Evolutionary conservation across 2,329 filamentous ascomycete genomes (phyloP), one percentile per base, ranked within the genome.

Genomic region (Orbilia quercus): DNA sequence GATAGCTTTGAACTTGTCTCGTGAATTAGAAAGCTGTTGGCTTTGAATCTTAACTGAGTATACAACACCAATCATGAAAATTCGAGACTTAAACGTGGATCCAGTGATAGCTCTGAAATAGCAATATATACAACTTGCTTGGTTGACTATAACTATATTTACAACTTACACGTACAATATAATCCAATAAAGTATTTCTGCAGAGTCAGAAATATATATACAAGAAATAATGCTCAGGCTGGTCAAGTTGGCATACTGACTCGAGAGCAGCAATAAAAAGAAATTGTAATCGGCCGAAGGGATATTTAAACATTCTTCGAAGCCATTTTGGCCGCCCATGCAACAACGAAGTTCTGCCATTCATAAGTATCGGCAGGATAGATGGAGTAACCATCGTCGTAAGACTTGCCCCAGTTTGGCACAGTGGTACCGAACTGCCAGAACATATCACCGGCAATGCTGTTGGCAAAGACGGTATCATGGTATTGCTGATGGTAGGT

Each of bases 351-450:
- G 6, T 42, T 73, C 38, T 60, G 36, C 69, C 69, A 73, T n/a
- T 72, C 48, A 18, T 42, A 47, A 3, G 69, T 60, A 57, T 73
- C 69, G 11, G 53, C 28, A 16, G 69, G 69, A 18, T 66, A 73
- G 40, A 76, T 75, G n/a, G 66, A 74, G 44, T 76, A 76, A 2
- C 73, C 74, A 53, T 75, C 76, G 60, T 77, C 70, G 48, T 77
- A 70, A 20, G 76, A 76, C 47, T 75, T 75, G 16, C 76, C 75
- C 64, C 75, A 59, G 36, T 45, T 75, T 20, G 73, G 75, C 9
- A 77, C 59, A 5, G 72, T 75, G 42, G 76, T 74, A 40, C 75
- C 76, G 38, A 77, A 76, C 54, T 77, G 74, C 76, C 76, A 76
- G 59, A 75, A 76, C 74, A 76, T 74, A 31, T 76, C 76, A 47